Evolutionary conservation across 805 yeast species (phyloP).

Genomic region (Candida tibetensis): DNA sequence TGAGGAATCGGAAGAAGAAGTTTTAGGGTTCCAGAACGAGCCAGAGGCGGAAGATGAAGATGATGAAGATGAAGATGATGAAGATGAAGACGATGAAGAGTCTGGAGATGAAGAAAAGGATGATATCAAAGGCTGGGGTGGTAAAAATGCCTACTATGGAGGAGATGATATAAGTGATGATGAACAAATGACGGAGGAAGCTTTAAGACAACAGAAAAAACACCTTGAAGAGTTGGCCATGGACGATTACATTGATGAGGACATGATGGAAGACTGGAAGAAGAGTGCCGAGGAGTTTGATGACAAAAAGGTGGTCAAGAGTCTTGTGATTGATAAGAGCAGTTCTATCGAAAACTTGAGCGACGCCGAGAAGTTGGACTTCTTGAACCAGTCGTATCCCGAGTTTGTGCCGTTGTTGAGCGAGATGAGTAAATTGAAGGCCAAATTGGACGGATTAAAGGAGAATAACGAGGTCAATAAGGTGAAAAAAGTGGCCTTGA

Average conservation of each 20-base stretch:
- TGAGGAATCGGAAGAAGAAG: conserved; percentile 57
- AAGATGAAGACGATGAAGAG: conserved; percentile 45
- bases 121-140: conserved; percentile 40
- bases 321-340: conserved; percentile 12
- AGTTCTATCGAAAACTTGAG: conserved; percentile 37
- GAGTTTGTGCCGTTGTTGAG: conserved; percentile 76
- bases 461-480: conserved; percentile 21
- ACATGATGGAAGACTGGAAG: conserved; percentile 76
- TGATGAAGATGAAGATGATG: conserved; percentile 50
- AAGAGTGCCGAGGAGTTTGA: conserved; percentile 50
- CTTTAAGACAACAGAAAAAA: conserved; percentile 74
- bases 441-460: conserved; percentile 32
- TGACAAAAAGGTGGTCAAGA: conserved; percentile 16
- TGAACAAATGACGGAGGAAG: conserved; percentile 83
- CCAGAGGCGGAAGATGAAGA: conserved; percentile 37
- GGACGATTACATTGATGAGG: conserved; percentile 63
- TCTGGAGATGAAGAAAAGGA: conserved; percentile 31
- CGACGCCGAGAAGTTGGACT: conserved; percentile 47
- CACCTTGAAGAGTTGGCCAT: conserved; percentile 66
- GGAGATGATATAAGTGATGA: conserved; percentile 65
- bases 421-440: conserved; percentile 50
- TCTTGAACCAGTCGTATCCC: conserved; percentile 67
- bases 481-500: conserved; percentile 66
- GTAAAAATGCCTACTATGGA: conserved; percentile 51
- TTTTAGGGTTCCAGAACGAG: conserved; percentile 38